Conservation (phyloP, 371 early-diverging fungal species). For the Mortierella sp. region DNA sequence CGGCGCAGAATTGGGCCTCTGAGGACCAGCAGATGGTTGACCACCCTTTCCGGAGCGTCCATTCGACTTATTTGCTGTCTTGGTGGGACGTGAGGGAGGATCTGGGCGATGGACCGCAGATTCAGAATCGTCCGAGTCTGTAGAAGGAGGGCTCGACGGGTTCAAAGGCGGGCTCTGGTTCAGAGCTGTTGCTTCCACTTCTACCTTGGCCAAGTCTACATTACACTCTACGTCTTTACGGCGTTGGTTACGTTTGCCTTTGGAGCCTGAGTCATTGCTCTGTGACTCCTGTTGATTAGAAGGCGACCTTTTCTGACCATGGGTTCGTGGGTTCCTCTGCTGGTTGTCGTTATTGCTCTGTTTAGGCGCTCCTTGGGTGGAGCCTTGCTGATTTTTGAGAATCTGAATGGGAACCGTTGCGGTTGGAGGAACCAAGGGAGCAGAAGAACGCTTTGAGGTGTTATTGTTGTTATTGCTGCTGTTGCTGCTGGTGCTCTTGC, state of each 20-base stretch:
- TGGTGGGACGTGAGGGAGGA: constrained; percentile 8
- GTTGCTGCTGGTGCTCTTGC: too few relatives aligned
- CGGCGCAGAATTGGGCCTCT: constrained; percentile 47
- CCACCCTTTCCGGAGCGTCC: constrained; percentile 11
- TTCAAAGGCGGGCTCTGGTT: constrained; percentile 41
- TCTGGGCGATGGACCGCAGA: constrained; percentile 21
- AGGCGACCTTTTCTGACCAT: constrained; percentile 24
- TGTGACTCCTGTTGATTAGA: constrained; percentile 25
- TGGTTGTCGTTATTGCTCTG: not conserved
- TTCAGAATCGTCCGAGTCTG: constrained; percentile 52
- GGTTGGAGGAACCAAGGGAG: not conserved
- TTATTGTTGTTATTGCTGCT: too few relatives aligned
- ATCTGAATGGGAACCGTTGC: not conserved
- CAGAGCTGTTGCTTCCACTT: constrained; percentile 35
- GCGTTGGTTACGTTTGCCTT: constrained; percentile 41
- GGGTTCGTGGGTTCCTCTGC: constrained; percentile 22
- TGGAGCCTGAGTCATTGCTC: too few relatives aligned
- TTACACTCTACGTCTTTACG: constrained; percentile 47
- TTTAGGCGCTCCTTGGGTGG: not conserved
- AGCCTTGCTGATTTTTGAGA: not conserved
- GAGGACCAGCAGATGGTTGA: constrained; percentile 19
- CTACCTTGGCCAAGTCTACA: constrained; percentile 28
- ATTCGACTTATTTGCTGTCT: too few relatives aligned
- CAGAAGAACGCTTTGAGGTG: constrained; percentile 39
- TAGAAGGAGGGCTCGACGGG: constrained; percentile 44